These are phyloP conservation scores for Crataegus laevigata DNA, from an alignment of 306 rosid species.

Conservation along the genomic window DNA sequence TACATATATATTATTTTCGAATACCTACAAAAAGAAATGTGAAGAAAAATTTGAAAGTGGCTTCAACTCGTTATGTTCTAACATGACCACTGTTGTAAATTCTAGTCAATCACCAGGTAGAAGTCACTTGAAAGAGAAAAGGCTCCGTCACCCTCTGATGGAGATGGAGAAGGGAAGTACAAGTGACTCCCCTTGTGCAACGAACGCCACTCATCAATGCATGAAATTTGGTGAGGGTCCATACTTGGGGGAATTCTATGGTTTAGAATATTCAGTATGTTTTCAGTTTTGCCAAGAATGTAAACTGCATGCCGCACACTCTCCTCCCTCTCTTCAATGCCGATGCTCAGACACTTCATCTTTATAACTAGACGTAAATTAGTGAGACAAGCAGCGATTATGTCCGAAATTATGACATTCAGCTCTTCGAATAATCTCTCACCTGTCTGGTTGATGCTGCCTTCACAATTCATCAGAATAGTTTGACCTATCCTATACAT, in stretches of 20 bases:
- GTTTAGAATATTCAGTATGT: conserved; percentile 50
- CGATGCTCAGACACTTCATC: conserved; percentile 37
- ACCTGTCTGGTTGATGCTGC: not conserved
- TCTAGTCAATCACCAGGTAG: conserved; percentile 27
- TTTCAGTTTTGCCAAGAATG: conserved; percentile 53
- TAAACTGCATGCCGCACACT: conserved; percentile 55
- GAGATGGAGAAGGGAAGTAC: conserved; percentile 14
- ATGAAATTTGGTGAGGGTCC: conserved; percentile 24
- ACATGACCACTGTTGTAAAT: not conserved
- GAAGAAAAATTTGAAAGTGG: too few relatives aligned
- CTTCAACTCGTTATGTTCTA: not conserved
- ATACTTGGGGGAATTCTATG: conserved; percentile 25
- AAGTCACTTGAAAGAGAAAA: conserved; percentile 30
- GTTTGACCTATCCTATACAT: conserved; percentile 72
- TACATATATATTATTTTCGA: too few relatives aligned
- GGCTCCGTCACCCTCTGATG: conserved; percentile 12
- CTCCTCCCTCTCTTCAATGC: conserved; percentile 66
- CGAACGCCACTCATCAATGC: conserved; percentile 67
- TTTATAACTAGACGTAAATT: conserved; percentile 49
- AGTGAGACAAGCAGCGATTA: conserved; percentile 66
- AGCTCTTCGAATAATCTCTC: conserved; percentile 41
- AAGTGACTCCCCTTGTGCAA: not conserved
- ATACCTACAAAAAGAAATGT: too few relatives aligned
- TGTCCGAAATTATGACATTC: conserved; percentile 44
- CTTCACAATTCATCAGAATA: conserved; percentile 31